These are phyloP conservation scores for Amanita brunnescens DNA, from an alignment of 768 basidiomycete genomes.

Conservation along the genomic window DNA sequence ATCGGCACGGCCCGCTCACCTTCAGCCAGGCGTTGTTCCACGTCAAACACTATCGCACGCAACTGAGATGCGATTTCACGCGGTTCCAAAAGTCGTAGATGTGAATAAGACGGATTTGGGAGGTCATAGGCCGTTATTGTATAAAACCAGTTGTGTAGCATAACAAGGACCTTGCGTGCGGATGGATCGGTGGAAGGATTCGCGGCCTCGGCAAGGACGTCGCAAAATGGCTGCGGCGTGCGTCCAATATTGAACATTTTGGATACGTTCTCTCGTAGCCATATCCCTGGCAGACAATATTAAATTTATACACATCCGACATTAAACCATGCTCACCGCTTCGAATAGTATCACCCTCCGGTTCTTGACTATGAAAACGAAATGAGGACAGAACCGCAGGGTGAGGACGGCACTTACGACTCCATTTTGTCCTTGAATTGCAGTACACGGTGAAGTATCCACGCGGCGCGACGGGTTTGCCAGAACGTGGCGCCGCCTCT, in stretches of 20 bases:
- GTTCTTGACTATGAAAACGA: constrained; percentile 44
- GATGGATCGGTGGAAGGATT: constrained; percentile 29
- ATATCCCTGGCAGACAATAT: constrained; percentile 34
- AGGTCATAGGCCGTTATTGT: constrained; percentile 56
- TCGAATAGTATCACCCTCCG: constrained; percentile 62
- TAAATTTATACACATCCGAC: neutral
- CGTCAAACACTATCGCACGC: constrained; percentile 49
- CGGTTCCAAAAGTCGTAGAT: constrained; percentile 25
- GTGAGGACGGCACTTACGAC: constrained; percentile 35
- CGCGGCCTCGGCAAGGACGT: constrained; percentile 48
- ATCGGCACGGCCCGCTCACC: constrained; percentile 57
- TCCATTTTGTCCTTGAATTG: constrained; percentile 63
- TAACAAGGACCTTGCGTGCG: constrained; percentile 55
- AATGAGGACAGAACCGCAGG: constrained; percentile 2
- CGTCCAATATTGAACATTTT: constrained; percentile 74
- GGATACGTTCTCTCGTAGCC: constrained; percentile 50
- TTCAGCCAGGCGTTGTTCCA: constrained; percentile 32
- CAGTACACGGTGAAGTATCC: constrained; percentile 64
- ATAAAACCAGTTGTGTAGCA: constrained; percentile 76
- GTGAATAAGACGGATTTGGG: constrained; percentile 17
- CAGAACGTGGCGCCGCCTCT: constrained; percentile 54
- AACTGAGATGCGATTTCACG: constrained; percentile 36
- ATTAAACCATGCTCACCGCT: constrained; percentile 36
- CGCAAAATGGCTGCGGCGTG: constrained; percentile 59
- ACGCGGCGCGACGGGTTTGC: constrained; percentile 83